Base-by-base conservation (phyloP, 2,329 filamentous ascomycete genomes). In the Mycosphaerella sp. region DNA sequence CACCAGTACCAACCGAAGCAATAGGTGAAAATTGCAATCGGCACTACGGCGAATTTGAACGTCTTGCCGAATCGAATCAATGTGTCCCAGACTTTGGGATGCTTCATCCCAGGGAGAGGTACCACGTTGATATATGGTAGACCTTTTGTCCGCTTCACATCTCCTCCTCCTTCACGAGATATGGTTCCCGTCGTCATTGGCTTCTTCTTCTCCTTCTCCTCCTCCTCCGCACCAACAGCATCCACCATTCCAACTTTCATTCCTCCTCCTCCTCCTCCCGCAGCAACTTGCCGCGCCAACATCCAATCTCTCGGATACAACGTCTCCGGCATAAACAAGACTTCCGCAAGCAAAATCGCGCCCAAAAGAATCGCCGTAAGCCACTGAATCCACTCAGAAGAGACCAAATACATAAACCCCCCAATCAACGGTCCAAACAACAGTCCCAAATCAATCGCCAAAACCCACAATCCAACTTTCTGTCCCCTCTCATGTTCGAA, bases 1-100 rank as follows among this genome's bases (percentile, higher is more conserved):
- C 57, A 59, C 57, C 57, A 59, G 45, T 59, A 59, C 55, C 55
- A 59, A 4, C 55, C 57, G 29, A 59, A 59, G 36, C 51, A 53
- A 38, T 57, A 59, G 5, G 47, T 45, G 3, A 43, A 47, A 17
- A 59, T 42, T 11, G 57, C 49, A 21, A 59, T 54, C n/a, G 57
- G 57, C 3, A 59, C 57, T 12, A 55, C 52, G 6, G 44, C 55
- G 26, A 53, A 59, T 43, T 53, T 53, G 49, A 57, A 59, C 6
- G 48, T 57, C 43, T 57, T 56, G 32, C 48, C 45, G 41, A 59
- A 59, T 21, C 57, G 48, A 5, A 54, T 42, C 26, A 57, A 11
- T 8, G 57, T 59, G 31, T 57, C 57, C 55, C 55, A 59, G 2
- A 53, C 34, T n/a, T 49, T 55, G 1, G 55, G 57, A 39, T 59